These are phyloP conservation scores for Conticribra weissflogii DNA, from an alignment of 108 stramenopile genomes.

Conservation along the genomic window DNA sequence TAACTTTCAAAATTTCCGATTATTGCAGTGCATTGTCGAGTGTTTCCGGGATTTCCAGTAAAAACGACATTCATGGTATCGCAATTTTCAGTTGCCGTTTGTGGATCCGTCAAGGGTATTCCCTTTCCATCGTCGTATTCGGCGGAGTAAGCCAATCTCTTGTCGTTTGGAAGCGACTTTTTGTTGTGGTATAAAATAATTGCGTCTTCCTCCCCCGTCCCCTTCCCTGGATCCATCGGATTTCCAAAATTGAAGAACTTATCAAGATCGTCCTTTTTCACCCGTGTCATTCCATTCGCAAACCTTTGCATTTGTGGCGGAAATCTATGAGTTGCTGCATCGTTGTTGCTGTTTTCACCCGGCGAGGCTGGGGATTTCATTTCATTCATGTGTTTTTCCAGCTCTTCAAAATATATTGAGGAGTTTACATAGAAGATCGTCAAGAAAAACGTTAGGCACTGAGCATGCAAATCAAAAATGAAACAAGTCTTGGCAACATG, in stretches of 20 bases:
- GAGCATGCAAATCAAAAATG: neutral
- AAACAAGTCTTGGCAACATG: neutral
- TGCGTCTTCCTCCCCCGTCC: conserved; percentile 41
- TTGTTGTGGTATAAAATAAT: conserved; percentile 41
- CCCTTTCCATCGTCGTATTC: conserved; percentile 41
- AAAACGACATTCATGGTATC: conserved; percentile 66
- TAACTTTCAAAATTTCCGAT: conserved; percentile 65
- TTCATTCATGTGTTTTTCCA: neutral
- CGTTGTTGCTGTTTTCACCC: neutral
- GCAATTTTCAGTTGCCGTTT: conserved; percentile 70
- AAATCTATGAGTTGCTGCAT: conserved; percentile 26
- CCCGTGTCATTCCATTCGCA: conserved; percentile 30
- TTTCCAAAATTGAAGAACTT: conserved; percentile 49
- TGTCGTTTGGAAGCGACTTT: conserved; percentile 28
- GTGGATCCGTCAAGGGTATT: conserved; percentile 32
- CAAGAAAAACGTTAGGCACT: neutral
- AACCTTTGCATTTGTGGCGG: conserved; percentile 24
- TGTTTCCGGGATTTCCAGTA: conserved; percentile 44
- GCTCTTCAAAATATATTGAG: neutral
- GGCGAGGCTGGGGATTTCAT: neutral
- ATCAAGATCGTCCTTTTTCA: conserved; percentile 48
- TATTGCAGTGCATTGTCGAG: conserved; percentile 59
- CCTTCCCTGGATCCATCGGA: conserved; percentile 22
- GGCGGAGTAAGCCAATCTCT: conserved; percentile 18
- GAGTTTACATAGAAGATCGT: neutral